Base-by-base conservation (phyloP, 2,329 filamentous ascomycete species). In the Aureobasidium pullulans region DNA sequence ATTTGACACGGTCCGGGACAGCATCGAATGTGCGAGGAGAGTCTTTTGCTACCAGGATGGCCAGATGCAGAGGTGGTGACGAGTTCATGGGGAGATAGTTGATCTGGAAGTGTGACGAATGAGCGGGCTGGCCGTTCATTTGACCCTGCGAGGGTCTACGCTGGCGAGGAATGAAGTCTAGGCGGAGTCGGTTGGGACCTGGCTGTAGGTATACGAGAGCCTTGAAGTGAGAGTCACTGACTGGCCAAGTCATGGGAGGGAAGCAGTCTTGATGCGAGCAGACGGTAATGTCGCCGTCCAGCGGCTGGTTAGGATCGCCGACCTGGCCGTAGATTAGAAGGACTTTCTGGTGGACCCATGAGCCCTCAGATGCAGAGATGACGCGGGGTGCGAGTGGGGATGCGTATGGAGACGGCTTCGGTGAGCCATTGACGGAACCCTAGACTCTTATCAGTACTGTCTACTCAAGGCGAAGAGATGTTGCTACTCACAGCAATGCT, bases 311-410 rank as follows among this genome's bases (percentile, higher is more conserved):
- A 5, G 84, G 78, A 64, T 96, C 89, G 61, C 88, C 90, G 65
- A 96, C 87, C 50, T 88, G 85, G 53, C 93, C 93, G 67, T 87
- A 84, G 48, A 96, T 80, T 28, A 94, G 81, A 19, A 96, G 79
- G 8, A 95, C 83, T 71, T 96, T 96, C 77, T 96, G 91, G 69
- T 96, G 90, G 19, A 95, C 90, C 88, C 90, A 96, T 61, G 89
- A 86, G 65, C 88, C 89, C 64, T 96, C 90, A 9, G 84, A 79
- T 40, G 96, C 79, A 36, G 92, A 96, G 44, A 86, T 76, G 40
- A 96, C 83, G 66, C 84, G 84, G 28, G 93, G 92, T 32, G 90
- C 88, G 74, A 89, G 93, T 44, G 87, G 84, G 57, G 91, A 96
- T 16, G 85, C 81, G 7, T 87, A 61, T 44, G 56, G 49, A 19